Conservation (phyloP, 1,284 basidiomycete species). For the Irpex rosettiformis region DNA sequence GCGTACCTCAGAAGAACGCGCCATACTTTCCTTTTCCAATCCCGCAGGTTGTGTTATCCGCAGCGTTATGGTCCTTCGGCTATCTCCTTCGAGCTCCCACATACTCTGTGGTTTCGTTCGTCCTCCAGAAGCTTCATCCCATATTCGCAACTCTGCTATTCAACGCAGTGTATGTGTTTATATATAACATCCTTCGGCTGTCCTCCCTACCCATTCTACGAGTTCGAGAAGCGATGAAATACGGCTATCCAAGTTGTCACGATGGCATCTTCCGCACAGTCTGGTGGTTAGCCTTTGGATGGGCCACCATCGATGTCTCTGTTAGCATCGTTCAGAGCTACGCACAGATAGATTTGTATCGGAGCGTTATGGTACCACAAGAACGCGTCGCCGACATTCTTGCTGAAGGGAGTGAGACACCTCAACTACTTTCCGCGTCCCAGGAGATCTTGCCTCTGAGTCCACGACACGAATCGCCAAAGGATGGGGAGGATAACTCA, state of each 20-base stretch:
- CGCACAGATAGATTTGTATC: constrained; percentile 58
- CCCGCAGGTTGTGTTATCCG: constrained; percentile 54
- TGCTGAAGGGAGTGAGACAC: constrained; percentile 20
- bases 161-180: constrained; percentile 43
- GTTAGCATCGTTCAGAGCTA: constrained; percentile 68
- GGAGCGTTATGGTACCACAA: constrained; percentile 55
- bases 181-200: constrained; percentile 52
- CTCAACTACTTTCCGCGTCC: constrained; percentile 14
- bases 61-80: constrained; percentile 57
- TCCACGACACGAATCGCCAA: constrained; percentile 16
- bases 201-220: constrained; percentile 51
- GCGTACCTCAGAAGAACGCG: constrained; percentile 32
- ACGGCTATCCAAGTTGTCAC: constrained; percentile 44
- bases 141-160: constrained; percentile 42
- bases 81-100: constrained; percentile 54
- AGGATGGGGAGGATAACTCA: constrained; percentile 5
- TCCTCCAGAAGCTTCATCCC: constrained; percentile 26
- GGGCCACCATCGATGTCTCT: constrained; percentile 61
- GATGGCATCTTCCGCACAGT: constrained; percentile 60
- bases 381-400: constrained; percentile 34
- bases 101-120: constrained; percentile 31
- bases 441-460: constrained; percentile 26
- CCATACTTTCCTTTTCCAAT: constrained; percentile 53
- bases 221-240: constrained; percentile 42
- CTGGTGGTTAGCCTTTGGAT: constrained; percentile 74